These are phyloP conservation scores for Handroanthus guayacan DNA, from an alignment of 257 asterid genomes.

Conservation along the genomic window DNA sequence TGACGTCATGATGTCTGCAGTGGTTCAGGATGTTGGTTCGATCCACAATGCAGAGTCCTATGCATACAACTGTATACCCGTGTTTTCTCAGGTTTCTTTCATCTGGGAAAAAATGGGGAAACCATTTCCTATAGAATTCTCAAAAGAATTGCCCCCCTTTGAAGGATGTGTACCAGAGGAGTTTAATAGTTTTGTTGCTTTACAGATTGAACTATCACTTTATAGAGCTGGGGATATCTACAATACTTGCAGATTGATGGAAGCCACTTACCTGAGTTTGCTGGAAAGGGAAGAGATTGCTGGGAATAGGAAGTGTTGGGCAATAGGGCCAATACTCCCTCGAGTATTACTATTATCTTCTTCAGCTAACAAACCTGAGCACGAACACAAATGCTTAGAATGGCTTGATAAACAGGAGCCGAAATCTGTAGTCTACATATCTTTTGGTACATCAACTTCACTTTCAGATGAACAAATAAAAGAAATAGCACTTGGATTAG, in stretches of 20 bases:
- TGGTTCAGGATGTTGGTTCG: constrained; percentile 44
- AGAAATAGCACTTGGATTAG: constrained; percentile 51
- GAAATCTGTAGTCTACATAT: constrained; percentile 42
- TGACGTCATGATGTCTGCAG: constrained; percentile 40
- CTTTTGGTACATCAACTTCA: constrained; percentile 50
- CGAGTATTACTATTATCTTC: neutral
- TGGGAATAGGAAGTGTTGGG: constrained; percentile 42
- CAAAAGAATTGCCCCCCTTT: constrained; percentile 24
- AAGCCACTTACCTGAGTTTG: constrained; percentile 40
- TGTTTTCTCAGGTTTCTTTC: constrained; percentile 16
- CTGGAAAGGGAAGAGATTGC: constrained; percentile 31
- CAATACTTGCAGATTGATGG: constrained; percentile 53
- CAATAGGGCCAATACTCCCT: constrained; percentile 57
- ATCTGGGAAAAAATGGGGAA: constrained; percentile 5
- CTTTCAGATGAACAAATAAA: constrained; percentile 44
- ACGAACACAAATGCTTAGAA: constrained; percentile 32
- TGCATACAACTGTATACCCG: constrained; percentile 37
- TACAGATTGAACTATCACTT: constrained; percentile 15
- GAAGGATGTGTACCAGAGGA: neutral
- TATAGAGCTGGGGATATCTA: constrained; percentile 33
- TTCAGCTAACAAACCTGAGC: neutral
- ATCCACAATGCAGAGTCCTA: constrained; percentile 49
- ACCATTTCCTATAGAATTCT: constrained; percentile 27
- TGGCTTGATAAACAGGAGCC: constrained; percentile 44
- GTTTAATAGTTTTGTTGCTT: neutral